These are phyloP conservation scores for Rutidosis leptorrhynchoides DNA, from an alignment of 129 eudicot species.

Conservation along the genomic window DNA sequence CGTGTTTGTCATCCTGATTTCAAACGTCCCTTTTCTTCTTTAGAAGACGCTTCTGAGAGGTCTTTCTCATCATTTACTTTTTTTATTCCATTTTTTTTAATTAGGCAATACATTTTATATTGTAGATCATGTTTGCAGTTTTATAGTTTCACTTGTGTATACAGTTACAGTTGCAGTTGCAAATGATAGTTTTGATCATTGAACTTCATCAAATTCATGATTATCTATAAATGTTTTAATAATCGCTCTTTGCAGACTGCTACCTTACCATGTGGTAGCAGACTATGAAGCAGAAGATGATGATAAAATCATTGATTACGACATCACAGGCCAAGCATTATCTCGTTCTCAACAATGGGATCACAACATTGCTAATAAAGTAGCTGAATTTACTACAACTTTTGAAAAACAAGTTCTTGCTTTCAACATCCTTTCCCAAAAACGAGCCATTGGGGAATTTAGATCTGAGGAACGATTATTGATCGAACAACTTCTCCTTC, in stretches of 20 bases:
- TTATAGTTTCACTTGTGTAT: too few species aligned
- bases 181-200: neutral
- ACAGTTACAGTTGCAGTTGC: too few species aligned
- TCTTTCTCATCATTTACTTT: neutral
- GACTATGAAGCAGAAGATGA: constrained; percentile 93
- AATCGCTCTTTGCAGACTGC: constrained; percentile 44
- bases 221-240: too few species aligned
- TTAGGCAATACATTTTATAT: neutral
- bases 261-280: constrained; percentile 91
- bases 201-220: neutral
- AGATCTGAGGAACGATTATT: constrained; percentile 80
- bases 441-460: constrained; percentile 70
- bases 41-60: constrained; percentile 92
- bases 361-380: constrained; percentile 75
- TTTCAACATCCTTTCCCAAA: constrained; percentile 62
- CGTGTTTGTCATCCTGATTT: constrained; percentile 87
- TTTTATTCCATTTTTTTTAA: neutral
- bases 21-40: constrained; percentile 78
- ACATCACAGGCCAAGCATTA: constrained; percentile 62
- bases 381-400: constrained; percentile 73
- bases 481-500: constrained; percentile 62
- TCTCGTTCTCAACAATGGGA: constrained; percentile 98
- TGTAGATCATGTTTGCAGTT: too few species aligned
- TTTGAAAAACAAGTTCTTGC: constrained; percentile 84
- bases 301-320: constrained; percentile 73